Percentiles rank a stretch among this genome's conserved stretches.
Evolutionary conservation across 192 early-diverging fungal genomes (phyloP).

Genomic region (Diversispora epigaea): DNA sequence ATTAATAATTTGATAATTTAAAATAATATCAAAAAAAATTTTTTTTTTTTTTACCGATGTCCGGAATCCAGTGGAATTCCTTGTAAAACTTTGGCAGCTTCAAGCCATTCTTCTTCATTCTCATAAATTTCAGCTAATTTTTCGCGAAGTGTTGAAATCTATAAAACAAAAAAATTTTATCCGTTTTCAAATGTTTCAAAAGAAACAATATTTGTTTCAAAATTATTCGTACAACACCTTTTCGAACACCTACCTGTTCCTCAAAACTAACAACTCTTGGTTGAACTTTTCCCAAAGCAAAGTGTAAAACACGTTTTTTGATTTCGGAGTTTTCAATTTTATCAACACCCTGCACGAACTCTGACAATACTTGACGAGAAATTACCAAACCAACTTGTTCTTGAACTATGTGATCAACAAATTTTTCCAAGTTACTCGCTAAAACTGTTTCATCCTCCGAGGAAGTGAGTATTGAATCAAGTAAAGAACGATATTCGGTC

Average conservation of each 20-base stretch:
- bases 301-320: conserved; percentile 63
- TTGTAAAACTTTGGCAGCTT: conserved; percentile 83
- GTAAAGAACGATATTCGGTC: conserved; percentile 29
- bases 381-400: conserved; percentile 73
- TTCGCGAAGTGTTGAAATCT: conserved; percentile 72
- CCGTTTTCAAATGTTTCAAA: too few species aligned
- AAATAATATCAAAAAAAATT: background rate
- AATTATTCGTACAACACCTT: background rate
- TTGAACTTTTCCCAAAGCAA: conserved; percentile 67
- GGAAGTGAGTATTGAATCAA: conserved; percentile 8
- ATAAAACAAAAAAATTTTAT: conserved; percentile 12
- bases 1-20: background rate
- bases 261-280: conserved; percentile 80
- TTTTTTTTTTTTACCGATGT: conserved; percentile 52
- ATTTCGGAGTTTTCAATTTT: conserved; percentile 41
- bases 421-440: conserved; percentile 21
- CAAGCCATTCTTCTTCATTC: conserved; percentile 73
- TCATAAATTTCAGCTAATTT: conserved; percentile 75
- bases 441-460: background rate
- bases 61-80: conserved; percentile 90
- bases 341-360: conserved; percentile 66
- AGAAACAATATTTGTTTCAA: background rate
- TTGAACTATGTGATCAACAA: conserved; percentile 37
- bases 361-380: conserved; percentile 70
- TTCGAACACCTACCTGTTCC: conserved; percentile 61